Evolutionary conservation across 169 alveolate genomes (phyloP).

Genomic region (Amoebophrya sp.): DNA sequence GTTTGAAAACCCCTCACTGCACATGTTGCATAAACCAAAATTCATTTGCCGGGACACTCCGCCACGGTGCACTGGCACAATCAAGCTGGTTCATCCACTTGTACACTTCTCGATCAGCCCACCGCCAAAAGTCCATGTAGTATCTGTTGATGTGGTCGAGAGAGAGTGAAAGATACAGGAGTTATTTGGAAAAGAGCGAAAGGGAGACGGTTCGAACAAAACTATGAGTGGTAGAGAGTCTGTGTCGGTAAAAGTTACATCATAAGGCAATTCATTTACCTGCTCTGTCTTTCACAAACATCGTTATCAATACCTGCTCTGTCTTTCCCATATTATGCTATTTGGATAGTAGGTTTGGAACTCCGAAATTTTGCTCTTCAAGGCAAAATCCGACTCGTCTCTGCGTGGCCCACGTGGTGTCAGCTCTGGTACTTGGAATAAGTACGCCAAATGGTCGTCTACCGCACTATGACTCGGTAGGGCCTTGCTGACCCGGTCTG

Average conservation of each 20-base stretch:
- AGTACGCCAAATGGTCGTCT: too few relatives aligned
- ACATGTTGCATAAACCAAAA: background rate
- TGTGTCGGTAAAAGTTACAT: too few relatives aligned
- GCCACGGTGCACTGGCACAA: background rate
- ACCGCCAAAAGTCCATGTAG: slow-evolving; percentile 18
- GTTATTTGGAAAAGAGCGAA: too few relatives aligned
- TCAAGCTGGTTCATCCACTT: background rate
- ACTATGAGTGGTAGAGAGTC: too few relatives aligned
- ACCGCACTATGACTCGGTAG: too few relatives aligned
- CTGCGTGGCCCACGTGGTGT: too few relatives aligned
- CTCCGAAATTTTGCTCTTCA: background rate
- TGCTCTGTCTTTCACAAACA: background rate
- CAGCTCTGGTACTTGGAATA: too few relatives aligned
- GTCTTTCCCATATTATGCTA: background rate
- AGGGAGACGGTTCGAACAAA: too few relatives aligned
- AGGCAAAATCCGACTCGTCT: background rate
- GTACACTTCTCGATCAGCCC: background rate
- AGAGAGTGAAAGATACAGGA: too few relatives aligned
- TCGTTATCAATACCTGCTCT: background rate
- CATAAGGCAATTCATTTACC: too few relatives aligned
- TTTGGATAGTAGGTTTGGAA: background rate
- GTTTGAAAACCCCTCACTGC: too few relatives aligned
- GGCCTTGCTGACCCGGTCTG: too few relatives aligned
- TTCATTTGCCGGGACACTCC: background rate
- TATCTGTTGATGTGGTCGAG: background rate